Evolutionary conservation across 2,329 filamentous ascomycete genomes (phyloP), one percentile per base, ranked within the genome.

Genomic region (Diaporthe batatas): DNA sequence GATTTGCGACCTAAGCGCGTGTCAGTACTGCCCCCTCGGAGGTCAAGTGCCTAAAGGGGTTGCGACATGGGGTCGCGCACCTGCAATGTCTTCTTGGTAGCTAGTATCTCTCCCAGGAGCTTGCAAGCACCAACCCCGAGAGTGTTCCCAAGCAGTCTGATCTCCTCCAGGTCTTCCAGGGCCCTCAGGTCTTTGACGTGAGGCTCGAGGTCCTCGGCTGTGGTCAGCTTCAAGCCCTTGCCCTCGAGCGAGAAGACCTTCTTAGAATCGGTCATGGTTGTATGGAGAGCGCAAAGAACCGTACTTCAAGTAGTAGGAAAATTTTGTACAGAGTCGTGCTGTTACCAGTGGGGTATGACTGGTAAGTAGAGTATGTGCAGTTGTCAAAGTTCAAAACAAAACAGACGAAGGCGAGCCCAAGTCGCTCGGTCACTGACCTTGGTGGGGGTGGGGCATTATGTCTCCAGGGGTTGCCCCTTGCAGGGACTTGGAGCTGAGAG

Each of bases 151-250:
- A 94, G 88, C 59, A 99, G 88, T 77, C 91, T 91, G 77, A 99
- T 91, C 83, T 98, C 95, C 81, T 97, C 94, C 72, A 97, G 88
- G 79, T 95, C 89, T 71, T 89, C 84, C 84, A 91, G 92, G 73
- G 91, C 89, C 75, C 90, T 86, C 75, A 99, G 90, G 65, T 90
- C 88, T 77, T 92, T 89, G 79, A 98, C 93, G 82, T 98, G 92
- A 76, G 93, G 86, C 82, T 96, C 93, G 75, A 98, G 89, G 83
- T 98, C 95, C 76, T 91, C 92, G 68, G 94, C 94, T 53, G 92
- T 94, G 86, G 97, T 92, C 80, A 99, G 93, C 88, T 98, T 98
- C 79, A 98, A 90, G 79, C 93, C 93, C 86, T 93, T 96, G 83
- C 94, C 95, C 84, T 97, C 94, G 77, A 98, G 91, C 78, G 95